Evolutionary conservation across 805 yeast genomes (phyloP).

Genomic region (Cyberlindnera suaveolens): DNA sequence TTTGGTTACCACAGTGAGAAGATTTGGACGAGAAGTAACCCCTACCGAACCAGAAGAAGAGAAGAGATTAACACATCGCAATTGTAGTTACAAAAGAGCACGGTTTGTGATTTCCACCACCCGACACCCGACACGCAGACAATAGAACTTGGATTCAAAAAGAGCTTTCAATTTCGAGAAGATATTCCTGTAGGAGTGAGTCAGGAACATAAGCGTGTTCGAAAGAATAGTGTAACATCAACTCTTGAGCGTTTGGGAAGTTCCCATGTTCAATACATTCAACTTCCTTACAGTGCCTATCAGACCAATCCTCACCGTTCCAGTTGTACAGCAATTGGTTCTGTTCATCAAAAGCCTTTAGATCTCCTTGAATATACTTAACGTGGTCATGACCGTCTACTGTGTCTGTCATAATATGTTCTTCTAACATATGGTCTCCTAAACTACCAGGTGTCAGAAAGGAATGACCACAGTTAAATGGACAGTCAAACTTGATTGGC

Average conservation of each 20-base stretch:
- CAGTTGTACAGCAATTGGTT: not conserved
- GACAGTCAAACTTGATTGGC: conserved; percentile 1
- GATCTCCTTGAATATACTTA: not conserved
- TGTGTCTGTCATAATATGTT: not conserved
- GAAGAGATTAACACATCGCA: no score
- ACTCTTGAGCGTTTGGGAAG: not conserved
- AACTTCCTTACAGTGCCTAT: not conserved
- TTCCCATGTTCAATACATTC: not conserved
- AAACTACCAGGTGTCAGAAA: not conserved
- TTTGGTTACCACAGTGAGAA: no score
- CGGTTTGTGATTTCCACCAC: no score
- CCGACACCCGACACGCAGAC: no score
- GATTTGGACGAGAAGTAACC: no score
- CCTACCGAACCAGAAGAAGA: no score
- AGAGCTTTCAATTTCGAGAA: not conserved
- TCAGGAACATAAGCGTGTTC: not conserved
- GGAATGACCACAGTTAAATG: conserved; percentile 1
- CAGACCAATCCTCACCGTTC: not conserved
- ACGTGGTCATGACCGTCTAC: not conserved
- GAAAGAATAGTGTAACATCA: not conserved
- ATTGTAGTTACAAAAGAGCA: no score
- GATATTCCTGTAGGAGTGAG: not conserved
- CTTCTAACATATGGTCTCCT: conserved; percentile 1
- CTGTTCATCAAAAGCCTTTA: not conserved
- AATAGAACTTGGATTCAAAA: no score